Evolutionary conservation across 2,329 filamentous ascomycete genomes (phyloP).

Genomic region (Ophiostoma ips): DNA sequence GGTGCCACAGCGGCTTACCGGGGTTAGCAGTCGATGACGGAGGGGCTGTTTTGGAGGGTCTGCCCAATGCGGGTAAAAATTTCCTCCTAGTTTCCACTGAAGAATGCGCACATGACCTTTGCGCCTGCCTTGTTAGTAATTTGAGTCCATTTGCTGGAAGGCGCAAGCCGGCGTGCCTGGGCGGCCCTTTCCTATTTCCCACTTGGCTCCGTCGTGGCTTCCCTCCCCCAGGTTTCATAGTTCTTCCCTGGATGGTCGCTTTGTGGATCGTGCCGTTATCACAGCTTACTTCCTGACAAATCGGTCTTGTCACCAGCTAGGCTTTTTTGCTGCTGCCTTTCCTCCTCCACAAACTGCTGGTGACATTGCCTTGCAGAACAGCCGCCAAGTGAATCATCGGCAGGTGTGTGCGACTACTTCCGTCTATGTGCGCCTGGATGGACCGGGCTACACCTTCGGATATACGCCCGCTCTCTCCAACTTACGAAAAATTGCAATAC

Average conservation of each 20-base stretch:
- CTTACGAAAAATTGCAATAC: background rate
- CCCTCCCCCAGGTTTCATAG: background rate
- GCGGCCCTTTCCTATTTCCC: background rate
- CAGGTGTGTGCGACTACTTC: background rate
- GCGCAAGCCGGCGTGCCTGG: background rate
- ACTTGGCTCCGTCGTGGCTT: background rate
- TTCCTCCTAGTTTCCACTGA: constrained; percentile 1
- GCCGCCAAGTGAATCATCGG: background rate
- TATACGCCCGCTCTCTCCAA: too few species aligned
- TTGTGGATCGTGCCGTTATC: background rate
- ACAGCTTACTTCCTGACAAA: background rate
- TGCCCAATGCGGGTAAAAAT: background rate
- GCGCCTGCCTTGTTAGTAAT: constrained; percentile 4
- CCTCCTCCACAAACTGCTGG: background rate
- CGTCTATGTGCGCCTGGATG: background rate
- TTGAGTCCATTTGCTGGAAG: background rate
- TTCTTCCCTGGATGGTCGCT: background rate
- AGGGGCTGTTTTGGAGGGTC: background rate
- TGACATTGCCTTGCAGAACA: background rate
- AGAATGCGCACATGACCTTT: constrained; percentile 6
- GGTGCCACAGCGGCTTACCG: background rate
- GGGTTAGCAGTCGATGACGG: constrained; percentile 2
- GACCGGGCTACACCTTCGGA: background rate
- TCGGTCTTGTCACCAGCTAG: background rate
- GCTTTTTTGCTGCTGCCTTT: too few species aligned